Conservation (phyloP, 306 rosid genomes). For the Datisca glomerata region DNA sequence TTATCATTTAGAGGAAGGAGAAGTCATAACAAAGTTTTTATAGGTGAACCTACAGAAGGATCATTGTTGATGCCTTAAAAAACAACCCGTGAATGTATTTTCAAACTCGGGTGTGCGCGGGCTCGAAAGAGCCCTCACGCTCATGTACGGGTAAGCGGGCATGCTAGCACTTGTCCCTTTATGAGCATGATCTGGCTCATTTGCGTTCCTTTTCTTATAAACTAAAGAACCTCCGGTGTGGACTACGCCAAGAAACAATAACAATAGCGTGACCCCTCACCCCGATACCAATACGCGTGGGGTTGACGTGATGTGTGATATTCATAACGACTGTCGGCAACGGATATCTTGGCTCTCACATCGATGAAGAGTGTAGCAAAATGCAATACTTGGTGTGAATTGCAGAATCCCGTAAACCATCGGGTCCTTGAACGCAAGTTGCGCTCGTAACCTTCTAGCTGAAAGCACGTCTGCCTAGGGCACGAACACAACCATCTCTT, state of each 20-base stretch:
- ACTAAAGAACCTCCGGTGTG: no score
- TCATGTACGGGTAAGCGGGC: not conserved
- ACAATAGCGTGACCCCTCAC: not conserved
- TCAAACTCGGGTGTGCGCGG: not conserved
- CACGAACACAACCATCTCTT: no score
- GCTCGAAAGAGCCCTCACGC: not conserved
- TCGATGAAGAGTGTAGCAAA: not conserved
- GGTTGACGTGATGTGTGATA: not conserved
- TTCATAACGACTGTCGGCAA: not conserved
- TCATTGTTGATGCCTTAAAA: not conserved
- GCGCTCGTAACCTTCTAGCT: not conserved
- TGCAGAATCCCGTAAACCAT: slow-evolving; percentile 4
- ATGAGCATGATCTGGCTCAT: no score
- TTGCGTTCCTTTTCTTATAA: no score
- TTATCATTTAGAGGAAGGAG: slow-evolving; percentile 1
- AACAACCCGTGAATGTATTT: not conserved
- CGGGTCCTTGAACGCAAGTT: not conserved
- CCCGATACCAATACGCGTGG: not conserved
- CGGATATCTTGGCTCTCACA: not conserved
- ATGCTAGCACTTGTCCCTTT: not conserved
- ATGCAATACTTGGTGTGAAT: slow-evolving; percentile 1
- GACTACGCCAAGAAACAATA: not conserved
- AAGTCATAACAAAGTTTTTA: not conserved
- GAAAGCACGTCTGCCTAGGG: not conserved
- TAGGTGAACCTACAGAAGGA: not conserved